A percentile compares a stretch with the other conserved stretches of the same genome.
These are phyloP conservation scores for Botrytis aclada DNA, from an alignment of 2,329 filamentous ascomycete genomes.

Conservation along the genomic window DNA sequence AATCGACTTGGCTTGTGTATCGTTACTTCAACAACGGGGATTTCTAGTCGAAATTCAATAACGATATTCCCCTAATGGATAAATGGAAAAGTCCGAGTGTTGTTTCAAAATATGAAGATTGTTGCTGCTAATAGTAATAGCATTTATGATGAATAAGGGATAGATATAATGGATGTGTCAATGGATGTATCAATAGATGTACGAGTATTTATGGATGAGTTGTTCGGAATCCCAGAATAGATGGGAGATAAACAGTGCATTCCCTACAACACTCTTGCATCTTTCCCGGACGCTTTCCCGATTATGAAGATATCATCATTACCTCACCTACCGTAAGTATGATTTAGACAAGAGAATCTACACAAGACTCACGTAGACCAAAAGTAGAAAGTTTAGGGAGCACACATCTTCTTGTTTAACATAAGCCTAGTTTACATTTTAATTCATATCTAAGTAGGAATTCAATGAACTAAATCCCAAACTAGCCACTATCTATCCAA, in stretches of 20 bases:
- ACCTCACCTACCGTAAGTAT: too few relatives aligned
- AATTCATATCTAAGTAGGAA: background rate
- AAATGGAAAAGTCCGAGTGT: slow-evolving; percentile 1
- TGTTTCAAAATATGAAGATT: slow-evolving; percentile 1
- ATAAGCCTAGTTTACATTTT: background rate
- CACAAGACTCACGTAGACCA: background rate
- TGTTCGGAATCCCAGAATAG: background rate
- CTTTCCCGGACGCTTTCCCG: background rate
- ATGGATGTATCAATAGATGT: background rate
- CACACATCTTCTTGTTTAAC: background rate
- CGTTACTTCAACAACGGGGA: background rate
- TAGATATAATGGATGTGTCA: background rate
- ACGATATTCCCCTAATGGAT: slow-evolving; percentile 1
- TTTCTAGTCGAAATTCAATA: background rate
- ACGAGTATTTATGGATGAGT: background rate
- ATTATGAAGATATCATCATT: background rate
- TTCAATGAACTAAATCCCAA: background rate
- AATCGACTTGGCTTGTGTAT: background rate
- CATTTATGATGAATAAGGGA: background rate
- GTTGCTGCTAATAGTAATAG: background rate
- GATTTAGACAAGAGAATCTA: background rate
- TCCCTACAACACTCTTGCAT: background rate
- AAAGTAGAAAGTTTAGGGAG: background rate
- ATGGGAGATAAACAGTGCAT: background rate
- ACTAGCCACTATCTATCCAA: background rate